Conservation (phyloP, 345 rosid genomes). For the Gossypium sturtianum region DNA sequence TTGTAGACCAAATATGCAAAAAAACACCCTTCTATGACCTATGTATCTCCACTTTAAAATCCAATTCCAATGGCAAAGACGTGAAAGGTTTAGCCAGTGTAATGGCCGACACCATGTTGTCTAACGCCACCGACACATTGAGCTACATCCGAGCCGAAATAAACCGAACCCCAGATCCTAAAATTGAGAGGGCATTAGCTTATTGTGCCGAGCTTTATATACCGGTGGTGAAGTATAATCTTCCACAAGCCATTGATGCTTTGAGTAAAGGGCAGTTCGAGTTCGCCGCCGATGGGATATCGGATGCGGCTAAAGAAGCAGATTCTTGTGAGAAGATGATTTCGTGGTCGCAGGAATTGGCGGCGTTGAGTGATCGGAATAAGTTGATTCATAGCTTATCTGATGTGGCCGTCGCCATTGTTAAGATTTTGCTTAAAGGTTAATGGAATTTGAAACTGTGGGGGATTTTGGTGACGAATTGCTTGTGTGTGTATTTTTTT, state of each 20-base stretch:
- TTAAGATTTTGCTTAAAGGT: conserved; percentile 35
- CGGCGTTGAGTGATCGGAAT: conserved; percentile 49
- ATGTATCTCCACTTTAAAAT: conserved; percentile 43
- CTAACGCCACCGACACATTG: conserved; percentile 54
- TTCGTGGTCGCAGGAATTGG: conserved; percentile 28
- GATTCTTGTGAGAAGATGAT: conserved; percentile 58
- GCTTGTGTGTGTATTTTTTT: background rate
- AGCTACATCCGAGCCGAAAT: conserved; percentile 40
- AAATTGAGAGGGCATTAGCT: conserved; percentile 56
- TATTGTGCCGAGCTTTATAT: conserved; percentile 76
- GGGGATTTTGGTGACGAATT: too few species aligned
- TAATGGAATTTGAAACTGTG: background rate
- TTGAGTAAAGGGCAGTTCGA: conserved; percentile 42
- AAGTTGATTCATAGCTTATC: conserved; percentile 44
- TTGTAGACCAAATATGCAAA: conserved; percentile 55
- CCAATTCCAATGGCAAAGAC: conserved; percentile 34
- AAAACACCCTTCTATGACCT: conserved; percentile 71
- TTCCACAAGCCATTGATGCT: conserved; percentile 79
- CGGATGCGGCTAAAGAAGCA: conserved; percentile 58
- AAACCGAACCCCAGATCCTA: conserved; percentile 42
- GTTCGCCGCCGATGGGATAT: conserved; percentile 52
- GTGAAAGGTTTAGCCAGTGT: conserved; percentile 37
- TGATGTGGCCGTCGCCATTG: conserved; percentile 62
- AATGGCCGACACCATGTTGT: conserved; percentile 38
- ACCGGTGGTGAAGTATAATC: conserved; percentile 74